Conservation (phyloP, 768 basidiomycete species). For the Leccinum obscurum region DNA sequence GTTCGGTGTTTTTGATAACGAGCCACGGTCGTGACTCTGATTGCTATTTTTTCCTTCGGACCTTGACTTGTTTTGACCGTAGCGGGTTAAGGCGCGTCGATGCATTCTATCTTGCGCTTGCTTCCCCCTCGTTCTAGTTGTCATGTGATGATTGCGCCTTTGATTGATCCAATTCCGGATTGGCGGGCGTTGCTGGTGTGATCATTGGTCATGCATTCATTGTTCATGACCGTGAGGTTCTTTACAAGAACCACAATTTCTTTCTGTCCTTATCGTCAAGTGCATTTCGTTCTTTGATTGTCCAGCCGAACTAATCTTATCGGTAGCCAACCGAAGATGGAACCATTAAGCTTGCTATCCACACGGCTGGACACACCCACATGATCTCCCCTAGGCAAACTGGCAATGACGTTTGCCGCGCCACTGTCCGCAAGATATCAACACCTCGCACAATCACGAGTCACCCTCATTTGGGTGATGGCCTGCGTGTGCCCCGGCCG, state of each 20-base stretch:
- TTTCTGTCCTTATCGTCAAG: neutral
- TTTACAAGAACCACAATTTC: neutral
- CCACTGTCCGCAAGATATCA: conserved; percentile 47
- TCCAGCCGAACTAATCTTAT: conserved; percentile 1
- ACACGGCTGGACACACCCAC: conserved; percentile 71
- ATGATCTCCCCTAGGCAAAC: conserved; percentile 8
- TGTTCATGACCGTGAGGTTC: neutral
- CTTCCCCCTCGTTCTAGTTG: neutral
- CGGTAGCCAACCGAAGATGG: conserved; percentile 64
- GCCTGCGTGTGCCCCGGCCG: conserved; percentile 63
- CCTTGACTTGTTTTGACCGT: neutral
- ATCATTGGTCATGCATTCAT: neutral
- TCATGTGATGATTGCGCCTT: neutral
- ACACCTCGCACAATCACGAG: conserved; percentile 74
- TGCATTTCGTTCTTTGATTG: neutral
- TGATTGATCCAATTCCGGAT: neutral
- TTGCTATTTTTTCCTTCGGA: neutral
- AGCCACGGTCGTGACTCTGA: neutral
- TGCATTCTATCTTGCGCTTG: neutral
- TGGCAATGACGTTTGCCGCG: neutral
- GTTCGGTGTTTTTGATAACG: neutral
- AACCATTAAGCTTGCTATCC: conserved; percentile 77
- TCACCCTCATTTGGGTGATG: conserved; percentile 51
- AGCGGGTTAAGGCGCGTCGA: neutral
- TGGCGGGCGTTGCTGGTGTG: neutral